Evolutionary conservation across 2,329 filamentous ascomycete species (phyloP).

Genomic region (Epichloe typhina): DNA sequence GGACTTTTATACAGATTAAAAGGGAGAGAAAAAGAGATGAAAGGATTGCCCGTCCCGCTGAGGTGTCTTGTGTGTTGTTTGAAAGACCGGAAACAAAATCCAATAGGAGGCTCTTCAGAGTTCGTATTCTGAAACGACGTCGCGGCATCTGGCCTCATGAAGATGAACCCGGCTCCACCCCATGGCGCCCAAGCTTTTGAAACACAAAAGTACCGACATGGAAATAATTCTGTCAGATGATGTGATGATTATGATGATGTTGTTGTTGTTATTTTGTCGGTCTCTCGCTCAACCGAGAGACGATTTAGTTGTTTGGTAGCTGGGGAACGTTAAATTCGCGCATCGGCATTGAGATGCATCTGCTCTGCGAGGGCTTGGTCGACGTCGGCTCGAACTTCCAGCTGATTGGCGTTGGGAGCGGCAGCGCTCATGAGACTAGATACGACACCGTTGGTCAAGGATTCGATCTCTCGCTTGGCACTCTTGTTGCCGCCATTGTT

Average conservation of each 20-base stretch:
- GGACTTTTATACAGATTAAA: conserved; percentile 8
- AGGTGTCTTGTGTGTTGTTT: neutral
- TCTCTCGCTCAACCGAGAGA: neutral
- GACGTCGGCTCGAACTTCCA: conserved; percentile 4
- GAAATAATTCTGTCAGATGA: neutral
- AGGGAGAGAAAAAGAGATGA: conserved; percentile 4
- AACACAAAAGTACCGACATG: neutral
- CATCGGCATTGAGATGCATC: conserved; percentile 9
- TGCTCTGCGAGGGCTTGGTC: conserved; percentile 3
- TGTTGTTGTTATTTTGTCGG: neutral
- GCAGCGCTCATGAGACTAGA: neutral
- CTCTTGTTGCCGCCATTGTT: conserved; percentile 15
- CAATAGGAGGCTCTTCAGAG: neutral
- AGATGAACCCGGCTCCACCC: neutral
- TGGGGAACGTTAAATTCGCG: conserved; percentile 15
- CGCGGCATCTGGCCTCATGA: neutral
- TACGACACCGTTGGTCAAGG: conserved; percentile 1
- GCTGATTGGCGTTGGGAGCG: neutral
- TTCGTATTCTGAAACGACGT: neutral
- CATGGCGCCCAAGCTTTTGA: neutral
- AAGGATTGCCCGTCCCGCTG: conserved; percentile 2
- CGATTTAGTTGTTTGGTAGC: conserved; percentile 7
- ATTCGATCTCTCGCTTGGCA: conserved; percentile 16
- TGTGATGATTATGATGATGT: neutral
- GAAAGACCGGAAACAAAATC: neutral